Conservation (phyloP, 768 basidiomycete species). For the Phanerochaete sordida region DNA sequence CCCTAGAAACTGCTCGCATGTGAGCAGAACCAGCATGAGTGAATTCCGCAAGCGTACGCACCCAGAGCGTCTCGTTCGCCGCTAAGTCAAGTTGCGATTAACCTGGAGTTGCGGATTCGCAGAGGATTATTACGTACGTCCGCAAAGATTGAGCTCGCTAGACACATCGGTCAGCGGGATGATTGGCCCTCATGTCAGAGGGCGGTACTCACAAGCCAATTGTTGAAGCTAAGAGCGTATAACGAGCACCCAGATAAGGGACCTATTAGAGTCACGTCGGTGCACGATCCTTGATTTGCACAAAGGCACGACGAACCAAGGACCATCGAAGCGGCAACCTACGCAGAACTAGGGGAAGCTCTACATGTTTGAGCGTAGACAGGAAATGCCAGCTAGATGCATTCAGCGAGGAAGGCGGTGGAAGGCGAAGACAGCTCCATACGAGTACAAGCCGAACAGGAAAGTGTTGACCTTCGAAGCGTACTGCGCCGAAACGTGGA, state of each 20-base stretch:
- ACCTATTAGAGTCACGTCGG: too few species aligned
- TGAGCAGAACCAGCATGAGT: too few species aligned
- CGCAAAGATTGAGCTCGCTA: not conserved
- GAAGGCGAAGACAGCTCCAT: not conserved
- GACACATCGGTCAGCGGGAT: not conserved
- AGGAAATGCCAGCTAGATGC: conserved; percentile 5
- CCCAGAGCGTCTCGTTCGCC: not conserved
- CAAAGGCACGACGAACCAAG: too few species aligned
- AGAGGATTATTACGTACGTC: not conserved
- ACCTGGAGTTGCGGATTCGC: not conserved
- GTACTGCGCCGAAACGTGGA: not conserved
- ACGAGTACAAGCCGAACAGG: not conserved
- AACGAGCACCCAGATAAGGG: not conserved
- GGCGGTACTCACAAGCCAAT: not conserved
- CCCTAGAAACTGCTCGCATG: not conserved
- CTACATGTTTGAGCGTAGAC: conserved; percentile 1
- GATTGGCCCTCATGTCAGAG: not conserved
- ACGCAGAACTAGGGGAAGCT: not conserved
- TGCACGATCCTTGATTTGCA: too few species aligned
- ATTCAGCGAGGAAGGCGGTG: not conserved
- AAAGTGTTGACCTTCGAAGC: not conserved
- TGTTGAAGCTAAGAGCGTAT: not conserved
- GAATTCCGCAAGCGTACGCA: too few species aligned
- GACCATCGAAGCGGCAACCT: not conserved
- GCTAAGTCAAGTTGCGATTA: not conserved